Percentiles rank a stretch among this genome's conserved stretches.
These are phyloP conservation scores for Ogataea paraovalis DNA, from an alignment of 805 yeast species.

Conservation along the genomic window DNA sequence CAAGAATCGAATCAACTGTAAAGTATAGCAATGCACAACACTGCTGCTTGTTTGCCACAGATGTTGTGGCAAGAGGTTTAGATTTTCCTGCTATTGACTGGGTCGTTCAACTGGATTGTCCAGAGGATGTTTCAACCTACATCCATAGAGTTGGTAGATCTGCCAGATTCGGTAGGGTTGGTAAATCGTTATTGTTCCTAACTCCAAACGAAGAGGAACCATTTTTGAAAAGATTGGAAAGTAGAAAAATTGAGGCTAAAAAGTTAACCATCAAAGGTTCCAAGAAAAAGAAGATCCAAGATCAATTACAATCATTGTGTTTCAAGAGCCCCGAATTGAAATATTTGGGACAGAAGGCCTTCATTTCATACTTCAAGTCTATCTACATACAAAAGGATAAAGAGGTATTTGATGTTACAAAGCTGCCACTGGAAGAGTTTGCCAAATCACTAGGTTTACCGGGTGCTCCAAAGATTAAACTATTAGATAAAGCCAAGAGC, in stretches of 20 bases:
- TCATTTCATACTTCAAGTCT: slow-evolving; percentile 84
- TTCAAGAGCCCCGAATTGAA: slow-evolving; percentile 90
- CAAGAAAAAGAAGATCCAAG: slow-evolving; percentile 68
- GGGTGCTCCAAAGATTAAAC: slow-evolving; percentile 90
- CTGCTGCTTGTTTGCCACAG: slow-evolving; percentile 84
- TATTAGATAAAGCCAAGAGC: slow-evolving; percentile 42
- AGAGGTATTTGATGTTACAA: slow-evolving; percentile 73
- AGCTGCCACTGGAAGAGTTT: slow-evolving; percentile 73
- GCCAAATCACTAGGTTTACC: slow-evolving; percentile 91
- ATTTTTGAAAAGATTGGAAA: slow-evolving; percentile 58
- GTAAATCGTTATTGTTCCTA: slow-evolving; percentile 77
- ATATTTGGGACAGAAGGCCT: slow-evolving; percentile 93
- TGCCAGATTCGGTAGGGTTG: slow-evolving; percentile 82
- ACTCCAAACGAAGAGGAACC: slow-evolving; percentile 80
- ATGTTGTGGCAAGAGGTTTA: slow-evolving; percentile 86
- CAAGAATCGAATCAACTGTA: slow-evolving; percentile 75
- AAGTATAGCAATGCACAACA: slow-evolving; percentile 76
- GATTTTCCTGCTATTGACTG: slow-evolving; percentile 93
- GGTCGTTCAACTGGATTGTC: slow-evolving; percentile 92
- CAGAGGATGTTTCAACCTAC: slow-evolving; percentile 85
- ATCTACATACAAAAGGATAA: slow-evolving; percentile 84
- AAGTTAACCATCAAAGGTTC: slow-evolving; percentile 71
- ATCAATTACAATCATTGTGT: slow-evolving; percentile 84
- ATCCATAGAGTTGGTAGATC: slow-evolving; percentile 89
- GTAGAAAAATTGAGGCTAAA: slow-evolving; percentile 64